Conservation (phyloP, 129 eudicot genomes). For the Calendula officinalis region DNA sequence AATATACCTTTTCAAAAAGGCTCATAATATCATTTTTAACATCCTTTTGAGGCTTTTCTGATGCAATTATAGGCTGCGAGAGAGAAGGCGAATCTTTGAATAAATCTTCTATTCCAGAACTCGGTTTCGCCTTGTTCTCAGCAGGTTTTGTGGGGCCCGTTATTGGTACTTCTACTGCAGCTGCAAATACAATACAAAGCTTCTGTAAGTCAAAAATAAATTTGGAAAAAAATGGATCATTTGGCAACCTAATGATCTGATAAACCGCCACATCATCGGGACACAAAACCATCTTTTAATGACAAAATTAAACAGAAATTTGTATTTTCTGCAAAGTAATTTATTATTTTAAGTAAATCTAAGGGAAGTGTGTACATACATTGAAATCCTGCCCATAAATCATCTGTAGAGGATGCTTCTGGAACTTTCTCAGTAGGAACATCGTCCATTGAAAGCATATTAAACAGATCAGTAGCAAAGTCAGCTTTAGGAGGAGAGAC, state of each 20-base stretch:
- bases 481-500: constrained; percentile 72
- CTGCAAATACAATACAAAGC: constrained; percentile 38
- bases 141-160: constrained; percentile 40
- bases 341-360: too few species aligned
- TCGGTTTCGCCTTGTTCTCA: constrained; percentile 29
- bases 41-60: constrained; percentile 72
- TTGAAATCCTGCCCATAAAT: constrained; percentile 96
- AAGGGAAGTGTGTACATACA: constrained; percentile 40
- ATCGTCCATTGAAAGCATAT: constrained; percentile 89
- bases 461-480: constrained; percentile 90
- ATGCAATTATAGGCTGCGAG: constrained; percentile 28
- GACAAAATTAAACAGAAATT: too few species aligned
- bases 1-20: constrained; percentile 84
- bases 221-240: constrained; percentile 3
- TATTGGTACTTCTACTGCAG: constrained; percentile 61
- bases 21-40: constrained; percentile 94
- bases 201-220: constrained; percentile 13
- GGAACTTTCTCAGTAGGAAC: constrained; percentile 61
- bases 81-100: constrained; percentile 57
- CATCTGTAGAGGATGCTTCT: constrained; percentile 59
- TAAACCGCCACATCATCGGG: too few species aligned
- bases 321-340: too few species aligned
- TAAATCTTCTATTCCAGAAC: constrained; percentile 42
- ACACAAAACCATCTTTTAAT: too few species aligned
- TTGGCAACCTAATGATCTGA: too few species aligned